Base-by-base conservation (phyloP, 2,329 filamentous ascomycete species). In the Aurifilum marmelostoma region DNA sequence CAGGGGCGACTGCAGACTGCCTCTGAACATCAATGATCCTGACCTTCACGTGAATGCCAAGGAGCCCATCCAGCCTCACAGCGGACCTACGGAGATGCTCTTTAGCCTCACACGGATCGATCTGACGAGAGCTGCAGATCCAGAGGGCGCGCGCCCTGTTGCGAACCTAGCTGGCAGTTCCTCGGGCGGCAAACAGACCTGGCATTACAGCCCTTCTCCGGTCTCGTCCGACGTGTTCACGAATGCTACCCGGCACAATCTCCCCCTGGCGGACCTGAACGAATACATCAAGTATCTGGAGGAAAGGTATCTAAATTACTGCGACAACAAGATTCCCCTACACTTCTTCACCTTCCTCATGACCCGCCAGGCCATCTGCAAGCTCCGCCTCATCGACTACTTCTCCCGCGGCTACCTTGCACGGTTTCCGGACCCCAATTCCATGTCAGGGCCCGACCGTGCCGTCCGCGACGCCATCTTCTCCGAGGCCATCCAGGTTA, bases 11-110 rank as follows among this genome's bases (percentile, higher is more conserved):
- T 87, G 85, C 77, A 84, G 82, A 70, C 77, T 87, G 41, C 88
- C 87, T 1, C 81, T 88, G 64, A 89, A 89, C 72, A 83, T 89
- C 73, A 89, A 89, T 75, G 88, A 90, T 73, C 83, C 85, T 14
- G 87, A 89, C 73, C 78, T 90, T 5, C 83, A 88, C 72, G 73
- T 84, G 4, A 81, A 89, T 65, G 85, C 87, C 72, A 89, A 87
- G 74, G 85, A 86, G 59, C 75, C 81, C 0, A 87, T 86, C 0
- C 76, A 78, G 2, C 77, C 83, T 1, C 84, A 87, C 67, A 75
- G 74, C 6, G 85, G 84, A 1, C 81, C 86, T 4, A 89, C 87
- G 0, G 88, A 89, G 73, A 88, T 89, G 83, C 78, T 89, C 8
- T 90, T 89, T 73, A 81, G 83, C 18, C 80, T 89, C 14, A 84